Evolutionary conservation across 768 basidiomycete species (phyloP).

Genomic region (Tricholoma matsutake): DNA sequence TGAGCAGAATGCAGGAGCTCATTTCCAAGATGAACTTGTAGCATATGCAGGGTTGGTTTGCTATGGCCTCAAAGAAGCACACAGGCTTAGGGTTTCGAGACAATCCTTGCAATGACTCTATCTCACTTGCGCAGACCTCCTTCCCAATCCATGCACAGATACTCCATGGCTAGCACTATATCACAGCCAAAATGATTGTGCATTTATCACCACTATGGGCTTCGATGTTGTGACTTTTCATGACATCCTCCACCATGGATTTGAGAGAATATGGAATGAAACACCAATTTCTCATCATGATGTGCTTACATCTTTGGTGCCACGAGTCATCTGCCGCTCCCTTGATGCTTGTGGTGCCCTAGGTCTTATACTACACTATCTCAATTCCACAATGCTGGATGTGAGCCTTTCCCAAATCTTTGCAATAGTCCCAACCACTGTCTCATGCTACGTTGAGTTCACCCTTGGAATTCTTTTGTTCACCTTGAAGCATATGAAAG

Average conservation of each 20-base stretch:
- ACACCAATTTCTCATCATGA: conserved; percentile 21
- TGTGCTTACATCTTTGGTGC: background rate
- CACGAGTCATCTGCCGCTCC: background rate
- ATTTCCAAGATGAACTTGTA: background rate
- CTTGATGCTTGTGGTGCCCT: background rate
- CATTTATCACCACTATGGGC: conserved; percentile 24
- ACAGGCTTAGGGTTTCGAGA: background rate
- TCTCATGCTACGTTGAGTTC: background rate
- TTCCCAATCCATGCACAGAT: no score
- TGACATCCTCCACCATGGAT: conserved; percentile 25
- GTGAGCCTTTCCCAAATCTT: background rate
- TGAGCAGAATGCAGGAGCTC: no score
- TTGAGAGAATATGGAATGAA: conserved; percentile 14
- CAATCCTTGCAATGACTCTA: background rate
- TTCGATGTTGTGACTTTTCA: conserved; percentile 17
- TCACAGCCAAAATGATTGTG: conserved; percentile 18
- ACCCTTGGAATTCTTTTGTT: background rate
- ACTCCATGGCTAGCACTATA: background rate
- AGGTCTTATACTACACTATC: background rate
- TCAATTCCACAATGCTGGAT: background rate
- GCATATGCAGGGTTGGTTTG: background rate
- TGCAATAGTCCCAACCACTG: background rate
- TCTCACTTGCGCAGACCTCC: background rate
- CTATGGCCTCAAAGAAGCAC: background rate
- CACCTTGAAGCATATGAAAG: background rate